Evolutionary conservation across 169 alveolate genomes (phyloP), one percentile per base, ranked within the genome.

Genomic region (Babesia sp.): DNA sequence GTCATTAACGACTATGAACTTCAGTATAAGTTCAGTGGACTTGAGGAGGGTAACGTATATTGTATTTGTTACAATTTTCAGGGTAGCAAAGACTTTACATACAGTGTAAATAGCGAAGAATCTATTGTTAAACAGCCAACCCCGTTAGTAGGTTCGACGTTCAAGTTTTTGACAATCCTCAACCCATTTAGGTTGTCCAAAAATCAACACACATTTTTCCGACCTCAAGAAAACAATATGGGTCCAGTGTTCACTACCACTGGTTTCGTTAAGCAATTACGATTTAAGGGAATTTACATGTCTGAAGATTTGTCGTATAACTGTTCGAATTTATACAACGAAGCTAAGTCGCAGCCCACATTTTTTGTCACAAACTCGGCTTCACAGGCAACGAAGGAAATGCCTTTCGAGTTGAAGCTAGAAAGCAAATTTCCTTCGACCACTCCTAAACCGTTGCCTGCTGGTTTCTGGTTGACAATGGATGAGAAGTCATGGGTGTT

Each of bases 401-500:
- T 61, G 12, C 2, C 36, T 11, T 64, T 64, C 6, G 51, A 61
- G 54, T n/a, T 64, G 36, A 51, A 34, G 9, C 1, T 29, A 20
- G 22, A 16, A 2, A 5, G 1, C n/a, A 9, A 2, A 6, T 16
- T 8, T 33, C 28, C 44, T 18, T 4, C 31, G 4, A 2, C 51
- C 1, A 22, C 7, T 1, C 14, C 39, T 1, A 22, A 2, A 24
- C 33, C 51, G 14, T 39, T 45, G 20, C 76, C 77, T 2, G 31
- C 0, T 12, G 86, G 86, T 42, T 69, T 56, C 54, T 78, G 86
- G 86, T 39, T 78, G 56, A 0, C 54, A 0, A 22, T 53, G 63
- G 76, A 78, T 28, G 41, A 7, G 0, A 44, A 28, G 7, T 26
- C 20, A 28, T 78, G 80, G 82, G 29, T 36, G 2, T 20, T 36